Conservation (phyloP, 148 eudicot species). For the Bassia scoparia region DNA sequence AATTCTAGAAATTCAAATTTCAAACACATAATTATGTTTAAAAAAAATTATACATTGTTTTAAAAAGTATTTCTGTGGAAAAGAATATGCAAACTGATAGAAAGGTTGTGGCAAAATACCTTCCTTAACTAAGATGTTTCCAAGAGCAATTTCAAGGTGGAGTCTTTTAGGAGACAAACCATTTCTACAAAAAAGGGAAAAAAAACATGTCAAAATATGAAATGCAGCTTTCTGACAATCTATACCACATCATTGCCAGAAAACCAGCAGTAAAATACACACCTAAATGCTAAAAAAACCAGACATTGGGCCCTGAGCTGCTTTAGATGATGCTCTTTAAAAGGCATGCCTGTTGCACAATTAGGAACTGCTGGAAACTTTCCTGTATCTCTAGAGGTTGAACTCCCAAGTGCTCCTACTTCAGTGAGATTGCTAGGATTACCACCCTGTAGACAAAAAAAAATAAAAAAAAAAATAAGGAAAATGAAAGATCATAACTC, state of each 20-base stretch:
- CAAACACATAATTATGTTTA: neutral
- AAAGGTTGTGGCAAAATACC: slow-evolving; percentile 38
- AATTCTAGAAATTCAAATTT: neutral
- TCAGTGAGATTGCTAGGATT: slow-evolving; percentile 40
- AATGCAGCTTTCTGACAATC: neutral
- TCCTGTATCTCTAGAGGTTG: slow-evolving; percentile 62
- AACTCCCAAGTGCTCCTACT: slow-evolving; percentile 43
- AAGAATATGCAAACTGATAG: neutral
- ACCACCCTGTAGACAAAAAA: slow-evolving; percentile 41
- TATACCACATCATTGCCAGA: neutral
- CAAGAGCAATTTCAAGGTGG: slow-evolving; percentile 95
- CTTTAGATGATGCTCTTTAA: slow-evolving; percentile 90
- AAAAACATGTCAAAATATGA: slow-evolving; percentile 12
- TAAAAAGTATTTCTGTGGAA: neutral
- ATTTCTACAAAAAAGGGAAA: slow-evolving; percentile 52
- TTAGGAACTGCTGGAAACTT: slow-evolving; percentile 51
- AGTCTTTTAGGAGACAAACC: slow-evolving; percentile 76
- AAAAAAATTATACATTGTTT: neutral
- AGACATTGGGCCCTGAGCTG: slow-evolving; percentile 99
- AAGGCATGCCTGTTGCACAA: slow-evolving; percentile 55
- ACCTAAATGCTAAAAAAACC: slow-evolving; percentile 95
- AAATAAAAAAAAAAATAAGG: slow-evolving; percentile 15
- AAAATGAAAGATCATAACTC: neutral
- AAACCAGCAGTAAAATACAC: slow-evolving; percentile 4
- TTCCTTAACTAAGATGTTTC: slow-evolving; percentile 57